phyloP scores from a whole-genome alignment of 1,284 basidiomycete genomes.

The Agaricales sp. region DNA sequence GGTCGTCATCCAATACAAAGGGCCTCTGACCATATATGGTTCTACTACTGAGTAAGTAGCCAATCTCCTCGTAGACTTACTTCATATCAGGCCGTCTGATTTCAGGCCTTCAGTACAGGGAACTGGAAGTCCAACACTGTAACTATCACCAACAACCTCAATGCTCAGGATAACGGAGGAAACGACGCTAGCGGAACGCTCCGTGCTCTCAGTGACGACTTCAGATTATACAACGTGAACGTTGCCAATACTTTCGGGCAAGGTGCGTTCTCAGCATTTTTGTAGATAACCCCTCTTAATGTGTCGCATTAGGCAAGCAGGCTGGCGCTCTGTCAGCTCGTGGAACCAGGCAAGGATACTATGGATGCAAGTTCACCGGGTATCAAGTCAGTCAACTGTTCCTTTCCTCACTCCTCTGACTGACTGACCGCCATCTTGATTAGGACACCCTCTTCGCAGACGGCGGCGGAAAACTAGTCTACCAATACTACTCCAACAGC shows the following conservation, averaged over 20 bases:
- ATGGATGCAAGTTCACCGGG: constrained; percentile 15
- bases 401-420: background rate
- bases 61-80: background rate
- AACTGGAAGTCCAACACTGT: constrained; percentile 16
- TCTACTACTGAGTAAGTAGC: constrained; percentile 14
- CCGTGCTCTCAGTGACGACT: constrained; percentile 10
- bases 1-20: constrained; percentile 14
- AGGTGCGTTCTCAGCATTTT: no score
- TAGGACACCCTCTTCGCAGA: constrained; percentile 11
- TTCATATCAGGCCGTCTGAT: background rate
- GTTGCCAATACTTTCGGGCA: constrained; percentile 7
- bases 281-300: background rate
- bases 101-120: constrained; percentile 9
- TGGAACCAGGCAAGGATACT: constrained; percentile 16
- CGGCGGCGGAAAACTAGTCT: constrained; percentile 5
- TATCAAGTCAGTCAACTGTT: constrained; percentile 10
- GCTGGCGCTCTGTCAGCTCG: constrained; percentile 17
- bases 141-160: constrained; percentile 18
- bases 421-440: background rate
- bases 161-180: constrained; percentile 11
- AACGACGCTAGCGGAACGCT: constrained; percentile 14
- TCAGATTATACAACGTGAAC: constrained; percentile 18
- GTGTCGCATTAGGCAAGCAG: constrained; percentile 18
- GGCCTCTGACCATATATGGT: constrained; percentile 15
- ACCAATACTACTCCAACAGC: constrained; percentile 17